These are phyloP conservation scores for Volvox reticuliferus DNA, from an alignment of 139 green algal genomes.

Conservation along the genomic window DNA sequence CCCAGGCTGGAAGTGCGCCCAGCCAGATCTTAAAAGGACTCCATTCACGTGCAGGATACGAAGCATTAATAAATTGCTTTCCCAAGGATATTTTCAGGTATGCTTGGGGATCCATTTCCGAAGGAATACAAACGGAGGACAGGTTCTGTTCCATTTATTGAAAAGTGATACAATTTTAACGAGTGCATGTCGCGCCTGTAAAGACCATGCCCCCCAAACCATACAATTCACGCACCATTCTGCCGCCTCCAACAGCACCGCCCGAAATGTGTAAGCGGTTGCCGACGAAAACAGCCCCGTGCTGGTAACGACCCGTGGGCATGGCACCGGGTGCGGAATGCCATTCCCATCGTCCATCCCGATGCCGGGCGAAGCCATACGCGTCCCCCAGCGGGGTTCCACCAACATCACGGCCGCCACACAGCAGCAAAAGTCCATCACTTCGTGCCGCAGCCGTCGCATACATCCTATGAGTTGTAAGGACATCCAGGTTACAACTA, in stretches of 20 bases:
- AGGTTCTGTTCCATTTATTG: too few species aligned
- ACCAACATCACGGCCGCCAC: constrained; percentile 89
- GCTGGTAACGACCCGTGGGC: constrained; percentile 95
- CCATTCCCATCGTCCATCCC: constrained; percentile 99
- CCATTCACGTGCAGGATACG: too few species aligned
- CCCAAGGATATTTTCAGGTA: too few species aligned
- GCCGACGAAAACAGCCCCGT: constrained; percentile 96
- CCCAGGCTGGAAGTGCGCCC: neutral
- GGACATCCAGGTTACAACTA: neutral
- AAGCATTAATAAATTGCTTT: too few species aligned
- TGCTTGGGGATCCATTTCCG: too few species aligned
- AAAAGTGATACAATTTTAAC: too few species aligned
- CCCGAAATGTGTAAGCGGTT: constrained; percentile 95
- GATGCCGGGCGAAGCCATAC: constrained; percentile 96
- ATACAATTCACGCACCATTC: constrained; percentile 91
- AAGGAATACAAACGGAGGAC: too few species aligned
- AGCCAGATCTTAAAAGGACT: neutral
- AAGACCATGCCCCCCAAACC: too few species aligned
- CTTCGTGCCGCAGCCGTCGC: constrained; percentile 90
- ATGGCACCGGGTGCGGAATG: constrained; percentile 94
- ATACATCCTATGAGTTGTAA: constrained; percentile 89
- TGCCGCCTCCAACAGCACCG: constrained; percentile 94
- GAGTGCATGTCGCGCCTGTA: too few species aligned
- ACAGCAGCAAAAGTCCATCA: constrained; percentile 98
- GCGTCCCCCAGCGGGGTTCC: constrained; percentile 91